Base-by-base conservation (phyloP, 169 alveolate genomes). In the Fabrea salina region DNA sequence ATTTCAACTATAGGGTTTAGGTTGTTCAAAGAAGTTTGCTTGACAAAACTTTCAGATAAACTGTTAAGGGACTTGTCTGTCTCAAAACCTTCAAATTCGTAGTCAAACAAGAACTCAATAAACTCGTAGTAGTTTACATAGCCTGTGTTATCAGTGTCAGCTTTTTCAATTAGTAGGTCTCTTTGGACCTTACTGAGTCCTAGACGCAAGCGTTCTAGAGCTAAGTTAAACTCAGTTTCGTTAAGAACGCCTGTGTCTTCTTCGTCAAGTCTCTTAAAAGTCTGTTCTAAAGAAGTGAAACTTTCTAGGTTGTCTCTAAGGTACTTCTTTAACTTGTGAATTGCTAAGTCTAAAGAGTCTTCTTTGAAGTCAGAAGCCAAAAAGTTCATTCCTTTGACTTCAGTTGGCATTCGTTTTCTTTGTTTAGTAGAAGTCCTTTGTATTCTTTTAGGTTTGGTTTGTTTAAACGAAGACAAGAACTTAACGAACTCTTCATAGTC, bases 181-280 rank as follows among this genome's bases (percentile, higher is more conserved):
- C 35, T 32, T 50, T 53, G 51, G 13, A 35, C 13, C 11, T 25
- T 11, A 51, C 72, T 30, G 11, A 74, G 58, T 27, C 57, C 50
- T n/a, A 74, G 70, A 16, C 40, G 30, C 27, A 54, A 27, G 32
- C 81, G 30, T 30, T 54, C 72, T 51, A 74, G 37, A 56, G 74
- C 81, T 16, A 74, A 5, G 22, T 74, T 16, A 74, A 74, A 74
- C 35, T 74, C 81, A n/a, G 39, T 22, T 27, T 43, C 40, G 13
- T 70, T 70, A 11, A 70, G 25, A 4, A 11, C 68, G 4, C 75
- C 75, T 19, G 49, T 22, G 35, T 41, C 37, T 22, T 64, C 75
- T 40, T 64, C 75, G 3, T 61, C 74, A 33, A 61, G 16, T 16
- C 32, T 22, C 50, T 30, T 27, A 37, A 61, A 61, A 13, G 32